These are phyloP conservation scores for Amniculicola lignicola DNA, from an alignment of 495 filamentous ascomycete genomes.

Conservation along the genomic window DNA sequence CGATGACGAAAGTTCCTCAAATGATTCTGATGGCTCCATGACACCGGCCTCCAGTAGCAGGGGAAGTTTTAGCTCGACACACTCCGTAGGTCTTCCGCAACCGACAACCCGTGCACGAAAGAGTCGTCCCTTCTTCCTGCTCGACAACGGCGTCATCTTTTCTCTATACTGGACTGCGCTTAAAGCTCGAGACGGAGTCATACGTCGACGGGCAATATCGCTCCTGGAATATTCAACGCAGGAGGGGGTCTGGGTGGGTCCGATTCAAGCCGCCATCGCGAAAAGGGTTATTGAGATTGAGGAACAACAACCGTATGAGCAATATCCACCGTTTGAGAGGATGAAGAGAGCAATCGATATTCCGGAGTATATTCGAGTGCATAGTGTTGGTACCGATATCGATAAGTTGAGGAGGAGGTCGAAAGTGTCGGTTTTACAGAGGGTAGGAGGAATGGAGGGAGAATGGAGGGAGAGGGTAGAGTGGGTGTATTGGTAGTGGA, in stretches of 20 bases:
- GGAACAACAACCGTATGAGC: conserved; percentile 8
- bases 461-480: conserved; percentile 18
- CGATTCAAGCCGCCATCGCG: conserved; percentile 16
- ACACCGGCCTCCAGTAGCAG: neutral
- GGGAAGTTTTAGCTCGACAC: neutral
- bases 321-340: conserved; percentile 6
- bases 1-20: neutral
- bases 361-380: conserved; percentile 15
- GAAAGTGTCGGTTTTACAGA: conserved; percentile 3
- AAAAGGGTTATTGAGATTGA: conserved; percentile 25
- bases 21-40: neutral
- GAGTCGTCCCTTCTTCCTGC: conserved; percentile 11
- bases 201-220: conserved; percentile 15
- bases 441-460: conserved; percentile 8
- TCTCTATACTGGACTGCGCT: conserved; percentile 17
- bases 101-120: no score
- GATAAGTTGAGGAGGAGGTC: conserved; percentile 6
- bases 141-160: conserved; percentile 26
- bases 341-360: conserved; percentile 17
- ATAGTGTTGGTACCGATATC: conserved; percentile 17
- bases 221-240: conserved; percentile 11
- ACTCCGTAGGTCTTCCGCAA: no score
- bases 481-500: conserved; percentile 25
- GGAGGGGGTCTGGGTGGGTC: conserved; percentile 25
- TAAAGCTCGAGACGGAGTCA: conserved; percentile 19